Evolutionary conservation across 2,329 filamentous ascomycete genomes (phyloP).

Genomic region (Phialocephala subalpina): DNA sequence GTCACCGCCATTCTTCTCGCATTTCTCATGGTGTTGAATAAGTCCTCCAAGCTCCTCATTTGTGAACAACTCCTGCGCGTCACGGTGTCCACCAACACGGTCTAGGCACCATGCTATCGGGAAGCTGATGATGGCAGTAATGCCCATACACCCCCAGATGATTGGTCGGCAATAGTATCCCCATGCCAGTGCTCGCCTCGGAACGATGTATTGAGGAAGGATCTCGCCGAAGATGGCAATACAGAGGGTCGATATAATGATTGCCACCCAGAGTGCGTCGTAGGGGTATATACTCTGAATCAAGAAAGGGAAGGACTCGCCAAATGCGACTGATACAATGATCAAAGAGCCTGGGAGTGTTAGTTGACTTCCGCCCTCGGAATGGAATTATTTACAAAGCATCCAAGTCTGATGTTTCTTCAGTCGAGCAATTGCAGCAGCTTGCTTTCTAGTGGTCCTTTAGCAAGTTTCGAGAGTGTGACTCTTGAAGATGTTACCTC

Average conservation of each 20-base stretch:
- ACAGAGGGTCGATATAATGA: constrained; percentile 37
- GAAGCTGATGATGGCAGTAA: constrained; percentile 36
- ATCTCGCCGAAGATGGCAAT: constrained; percentile 40
- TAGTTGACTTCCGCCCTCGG: not conserved
- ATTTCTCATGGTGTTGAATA: constrained; percentile 37
- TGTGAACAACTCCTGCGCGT: constrained; percentile 32
- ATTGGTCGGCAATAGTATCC: constrained; percentile 39
- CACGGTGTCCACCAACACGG: constrained; percentile 31
- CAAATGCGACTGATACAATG: constrained; percentile 36
- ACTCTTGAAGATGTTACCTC: constrained; percentile 27
- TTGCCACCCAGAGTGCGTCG: constrained; percentile 30
- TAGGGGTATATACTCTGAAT: constrained; percentile 33
- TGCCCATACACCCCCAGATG: constrained; percentile 40
- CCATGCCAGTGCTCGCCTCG: constrained; percentile 34
- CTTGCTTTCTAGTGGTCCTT: constrained; percentile 32
- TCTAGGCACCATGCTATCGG: constrained; percentile 38
- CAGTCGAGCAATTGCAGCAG: constrained; percentile 30
- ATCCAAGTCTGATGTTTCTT: constrained; percentile 39
- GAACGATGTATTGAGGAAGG: constrained; percentile 41
- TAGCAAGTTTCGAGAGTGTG: constrained; percentile 10
- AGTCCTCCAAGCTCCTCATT: constrained; percentile 34
- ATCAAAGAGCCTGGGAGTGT: constrained; percentile 37
- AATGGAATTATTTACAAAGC: constrained; percentile 33
- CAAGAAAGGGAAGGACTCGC: constrained; percentile 38
- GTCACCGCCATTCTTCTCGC: constrained; percentile 35